Base-by-base conservation (phyloP, 2,329 filamentous ascomycete genomes). In the Paracamarosporium sp. region DNA sequence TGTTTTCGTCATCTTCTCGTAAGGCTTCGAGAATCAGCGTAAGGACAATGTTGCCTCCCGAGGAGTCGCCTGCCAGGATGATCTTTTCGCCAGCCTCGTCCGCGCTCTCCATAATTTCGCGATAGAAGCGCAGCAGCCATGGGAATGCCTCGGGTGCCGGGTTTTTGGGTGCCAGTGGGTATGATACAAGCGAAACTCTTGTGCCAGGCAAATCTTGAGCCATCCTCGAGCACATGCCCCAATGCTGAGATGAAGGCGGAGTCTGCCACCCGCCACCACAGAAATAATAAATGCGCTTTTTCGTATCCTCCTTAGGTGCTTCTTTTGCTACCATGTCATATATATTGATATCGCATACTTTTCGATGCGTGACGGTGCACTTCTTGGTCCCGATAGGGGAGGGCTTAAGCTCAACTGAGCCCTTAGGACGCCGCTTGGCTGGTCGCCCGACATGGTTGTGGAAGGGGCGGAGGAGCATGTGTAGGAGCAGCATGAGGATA, bases 231-330 rank as follows among this genome's bases (percentile, higher is more conserved):
- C 79, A 76, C 6, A 86, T 70, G 5, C 76, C 76, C 84, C 84
- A 87, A 59, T 87, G 85, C 46, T 84, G 76, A 0, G 70, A 62
- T 3, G 77, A 79, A 0, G 85, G 80, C 0, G 82, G 82, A 61
- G 75, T 76, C 57, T 83, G 82, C 81, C 85, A 87, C 3, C 82
- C 83, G 6, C 85, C 85, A 1, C 85, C 85, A 0, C 78, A 78
- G 60, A 86, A 86, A 57, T 86, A 87, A 58, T 84, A 81, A 24
- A 88, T 72, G 4, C 76, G 69, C 59, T 73, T 77, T 22, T 55
- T 67, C 12, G 56, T 55, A 25, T 55, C 51, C 41, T 60, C 60
- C 5, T 50, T 40, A 0, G 52, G 11, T 15, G 56, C 46, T 1
- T 58, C 62, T 2, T 67, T 68, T 4, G 74, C 61, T 9, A 64